Conservation (phyloP, 1,284 basidiomycete species). For the Cryptococcus neoformans region DNA sequence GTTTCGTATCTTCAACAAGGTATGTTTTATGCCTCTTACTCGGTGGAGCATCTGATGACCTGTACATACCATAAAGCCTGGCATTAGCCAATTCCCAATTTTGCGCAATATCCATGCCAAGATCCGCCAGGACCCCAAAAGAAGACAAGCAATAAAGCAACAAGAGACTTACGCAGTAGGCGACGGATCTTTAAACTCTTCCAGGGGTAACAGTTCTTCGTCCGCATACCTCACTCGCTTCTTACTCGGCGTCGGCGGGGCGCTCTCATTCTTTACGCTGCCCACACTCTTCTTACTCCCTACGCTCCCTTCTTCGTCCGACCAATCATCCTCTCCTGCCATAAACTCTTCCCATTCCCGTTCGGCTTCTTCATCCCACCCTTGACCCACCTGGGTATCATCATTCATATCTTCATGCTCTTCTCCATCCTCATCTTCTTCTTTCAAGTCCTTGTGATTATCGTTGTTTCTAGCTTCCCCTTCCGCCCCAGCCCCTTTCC, state of each 20-base stretch:
- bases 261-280: not conserved
- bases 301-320: not conserved
- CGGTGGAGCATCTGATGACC: slow-evolving; percentile 11
- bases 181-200: slow-evolving; percentile 33
- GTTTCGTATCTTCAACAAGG: slow-evolving; percentile 14
- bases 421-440: slow-evolving; percentile 27
- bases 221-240: slow-evolving; percentile 45
- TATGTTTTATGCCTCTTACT: slow-evolving; percentile 22
- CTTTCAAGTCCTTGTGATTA: slow-evolving; percentile 33
- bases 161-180: slow-evolving; percentile 12
- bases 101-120: too few relatives aligned
- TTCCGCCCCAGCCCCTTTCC: not conserved
- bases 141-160: too few relatives aligned
- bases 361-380: slow-evolving; percentile 24
- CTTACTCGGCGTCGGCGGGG: slow-evolving; percentile 27
- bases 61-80: not conserved
- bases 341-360: slow-evolving; percentile 22
- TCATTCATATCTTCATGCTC: slow-evolving; percentile 23
- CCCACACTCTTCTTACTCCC: not conserved
- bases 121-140: too few relatives aligned
- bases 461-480: not conserved
- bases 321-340: slow-evolving; percentile 19
- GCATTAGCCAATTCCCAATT: too few relatives aligned
- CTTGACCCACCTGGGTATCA: slow-evolving; percentile 18
- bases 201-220: slow-evolving; percentile 36